Percentiles rank a stretch among this genome's conserved stretches.
Evolutionary conservation across 1,284 basidiomycete species (phyloP).

Genomic region (Takashimella tepidaria): DNA sequence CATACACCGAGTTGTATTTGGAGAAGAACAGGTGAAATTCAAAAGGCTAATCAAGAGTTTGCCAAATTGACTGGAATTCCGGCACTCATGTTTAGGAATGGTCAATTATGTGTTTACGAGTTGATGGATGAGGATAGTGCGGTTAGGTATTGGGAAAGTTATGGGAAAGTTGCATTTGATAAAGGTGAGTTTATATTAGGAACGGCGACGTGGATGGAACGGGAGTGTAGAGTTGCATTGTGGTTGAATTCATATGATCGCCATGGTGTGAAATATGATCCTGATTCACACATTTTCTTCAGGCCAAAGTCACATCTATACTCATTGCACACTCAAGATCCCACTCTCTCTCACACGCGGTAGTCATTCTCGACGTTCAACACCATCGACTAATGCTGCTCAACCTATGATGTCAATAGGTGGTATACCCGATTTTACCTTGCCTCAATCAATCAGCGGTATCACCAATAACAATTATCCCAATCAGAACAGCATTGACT

Average conservation of each 20-base stretch:
- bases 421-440: slow-evolving; percentile 19
- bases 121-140: slow-evolving; percentile 94
- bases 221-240: too few relatives aligned
- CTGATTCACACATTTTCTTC: slow-evolving; percentile 42
- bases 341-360: slow-evolving; percentile 49
- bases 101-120: slow-evolving; percentile 93
- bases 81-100: slow-evolving; percentile 48
- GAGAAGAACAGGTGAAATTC: slow-evolving; percentile 95
- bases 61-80: slow-evolving; percentile 39
- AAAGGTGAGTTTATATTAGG: slow-evolving; percentile 44
- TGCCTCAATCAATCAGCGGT: slow-evolving; percentile 19
- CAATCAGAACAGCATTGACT: too few relatives aligned
- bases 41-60: slow-evolving; percentile 88
- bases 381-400: slow-evolving; percentile 16
- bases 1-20: slow-evolving; percentile 95
- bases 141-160: slow-evolving; percentile 89
- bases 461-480: too few relatives aligned
- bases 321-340: slow-evolving; percentile 82
- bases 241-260: too few relatives aligned
- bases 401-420: slow-evolving; percentile 7
- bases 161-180: slow-evolving; percentile 91
- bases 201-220: too few relatives aligned
- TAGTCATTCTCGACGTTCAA: slow-evolving; percentile 16
- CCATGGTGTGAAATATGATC: slow-evolving; percentile 48
- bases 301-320: slow-evolving; percentile 66